phyloP scores from a whole-genome alignment of 2,329 filamentous ascomycete genomes.

The Cordyceps militaris region DNA sequence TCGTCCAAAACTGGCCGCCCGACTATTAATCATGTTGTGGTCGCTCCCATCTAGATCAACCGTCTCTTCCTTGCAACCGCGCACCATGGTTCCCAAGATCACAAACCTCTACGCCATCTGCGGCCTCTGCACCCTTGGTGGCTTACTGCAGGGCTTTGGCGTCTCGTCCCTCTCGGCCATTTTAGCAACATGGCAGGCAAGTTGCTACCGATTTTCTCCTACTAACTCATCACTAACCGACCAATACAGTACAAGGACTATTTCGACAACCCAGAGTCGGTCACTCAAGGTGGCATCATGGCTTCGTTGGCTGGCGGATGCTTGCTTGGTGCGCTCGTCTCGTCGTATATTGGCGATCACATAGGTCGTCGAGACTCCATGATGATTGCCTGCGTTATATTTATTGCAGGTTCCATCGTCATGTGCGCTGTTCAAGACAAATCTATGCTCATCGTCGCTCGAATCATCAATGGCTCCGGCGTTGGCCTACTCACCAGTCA shows the following conservation, averaged over 20 bases:
- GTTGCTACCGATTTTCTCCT: not conserved
- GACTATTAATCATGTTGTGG: constrained; percentile 5
- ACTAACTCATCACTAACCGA: not conserved
- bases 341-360: constrained; percentile 36
- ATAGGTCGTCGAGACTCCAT: constrained; percentile 29
- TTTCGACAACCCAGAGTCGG: constrained; percentile 37
- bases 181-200: constrained; percentile 33
- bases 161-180: constrained; percentile 49
- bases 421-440: constrained; percentile 18
- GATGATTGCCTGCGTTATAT: constrained; percentile 19
- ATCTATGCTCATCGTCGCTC: constrained; percentile 38
- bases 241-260: constrained; percentile 35
- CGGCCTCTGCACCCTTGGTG: constrained; percentile 24
- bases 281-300: constrained; percentile 37
- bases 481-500: constrained; percentile 57
- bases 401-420: constrained; percentile 16
- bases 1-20: not conserved
- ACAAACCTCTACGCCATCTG: constrained; percentile 20
- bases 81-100: constrained; percentile 12
- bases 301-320: constrained; percentile 38
- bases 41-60: constrained; percentile 3
- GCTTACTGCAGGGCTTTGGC: constrained; percentile 41
- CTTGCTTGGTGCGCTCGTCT: constrained; percentile 33
- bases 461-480: constrained; percentile 54
- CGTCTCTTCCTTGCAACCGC: not conserved